These are phyloP conservation scores for Potentilla sterilis DNA, from an alignment of 306 rosid species.

Conservation along the genomic window DNA sequence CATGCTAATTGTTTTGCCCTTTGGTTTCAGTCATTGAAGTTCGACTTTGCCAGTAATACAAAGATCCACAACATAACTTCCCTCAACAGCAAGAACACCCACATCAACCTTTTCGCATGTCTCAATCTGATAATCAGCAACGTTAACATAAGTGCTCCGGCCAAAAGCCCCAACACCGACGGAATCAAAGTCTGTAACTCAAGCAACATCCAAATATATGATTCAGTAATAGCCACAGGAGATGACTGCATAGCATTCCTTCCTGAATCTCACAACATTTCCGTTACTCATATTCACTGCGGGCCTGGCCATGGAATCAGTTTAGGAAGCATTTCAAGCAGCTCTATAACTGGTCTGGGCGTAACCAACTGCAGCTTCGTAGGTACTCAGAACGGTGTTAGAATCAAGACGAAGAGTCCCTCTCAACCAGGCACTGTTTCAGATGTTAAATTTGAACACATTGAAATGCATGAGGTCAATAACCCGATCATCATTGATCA, in stretches of 20 bases:
- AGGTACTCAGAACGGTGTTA: conserved; percentile 38
- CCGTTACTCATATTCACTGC: conserved; percentile 11
- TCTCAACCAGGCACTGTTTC: conserved; percentile 11
- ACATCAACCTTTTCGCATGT: conserved; percentile 20
- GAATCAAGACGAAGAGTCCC: conserved; percentile 38
- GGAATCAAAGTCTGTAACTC: conserved; percentile 18
- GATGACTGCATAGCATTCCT: conserved; percentile 41
- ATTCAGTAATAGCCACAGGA: conserved; percentile 16
- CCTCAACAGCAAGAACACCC: conserved; percentile 34
- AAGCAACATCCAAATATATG: neutral
- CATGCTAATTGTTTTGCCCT: neutral
- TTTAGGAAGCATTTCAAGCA: conserved; percentile 36
- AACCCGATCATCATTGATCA: conserved; percentile 47
- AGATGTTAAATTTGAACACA: conserved; percentile 16
- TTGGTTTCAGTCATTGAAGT: conserved; percentile 22
- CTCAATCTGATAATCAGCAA: neutral
- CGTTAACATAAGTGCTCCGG: conserved; percentile 27
- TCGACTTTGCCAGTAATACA: conserved; percentile 20
- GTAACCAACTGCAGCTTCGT: conserved; percentile 18
- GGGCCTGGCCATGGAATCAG: conserved; percentile 49
- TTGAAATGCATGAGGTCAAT: conserved; percentile 13
- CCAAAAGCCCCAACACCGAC: conserved; percentile 29
- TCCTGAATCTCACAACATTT: conserved; percentile 1
- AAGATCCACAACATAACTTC: conserved; percentile 5
- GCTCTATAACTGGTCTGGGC: neutral